Evolutionary conservation across 2,329 filamentous ascomycete species (phyloP), one percentile per base, ranked within the genome.

Genomic region (Colletotrichum tropicicola): DNA sequence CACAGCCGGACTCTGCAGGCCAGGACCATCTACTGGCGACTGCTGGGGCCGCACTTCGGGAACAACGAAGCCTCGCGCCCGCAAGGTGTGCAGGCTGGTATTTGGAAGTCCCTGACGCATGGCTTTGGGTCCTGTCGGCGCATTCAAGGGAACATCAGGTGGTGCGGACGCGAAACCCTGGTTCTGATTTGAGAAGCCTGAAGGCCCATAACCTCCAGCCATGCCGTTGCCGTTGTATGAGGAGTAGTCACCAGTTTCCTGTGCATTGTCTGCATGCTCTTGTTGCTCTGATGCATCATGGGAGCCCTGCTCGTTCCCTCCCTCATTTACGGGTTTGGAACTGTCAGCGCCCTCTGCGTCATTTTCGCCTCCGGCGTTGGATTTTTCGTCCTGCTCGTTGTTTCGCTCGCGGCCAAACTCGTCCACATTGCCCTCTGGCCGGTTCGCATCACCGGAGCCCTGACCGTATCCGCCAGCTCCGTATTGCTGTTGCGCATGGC

Each of bases 81-180:
- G 82, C 75, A 90, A 75, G 71, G 91, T 87, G 68, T 89, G 86
- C 56, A 92, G 86, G 70, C 92, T 92, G 61, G 91, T 94, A 76
- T 97, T 97, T 54, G 92, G 92, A 10, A 94, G 83, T 28, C 94
- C 93, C 78, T 96, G 91, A 68, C 95, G 88, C 93, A 98, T 97
- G 17, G 96, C 96, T 79, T 96, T 94, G 49, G 96, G 96, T 9
- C 94, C 96, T 58, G 92, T 97, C 27, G 96, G 96, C 27, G 96
- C 96, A 79, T 85, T 93, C 79, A 89, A 77, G 45, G 88, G 88
- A 54, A 80, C 77, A 71, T 80, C 77, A 68, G 80, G 77, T 63
- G 70, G 73, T 56, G 77, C 65, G 63, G 73, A 59, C 27, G 77
- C 72, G 53, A 74, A 74, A 68, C 75, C 77, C 27, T 32, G 41